Percentiles rank a stretch among this genome's conserved stretches.
These are phyloP conservation scores for Rostrohypoxylon terebratum DNA, from an alignment of 495 filamentous ascomycete species.

Conservation along the genomic window DNA sequence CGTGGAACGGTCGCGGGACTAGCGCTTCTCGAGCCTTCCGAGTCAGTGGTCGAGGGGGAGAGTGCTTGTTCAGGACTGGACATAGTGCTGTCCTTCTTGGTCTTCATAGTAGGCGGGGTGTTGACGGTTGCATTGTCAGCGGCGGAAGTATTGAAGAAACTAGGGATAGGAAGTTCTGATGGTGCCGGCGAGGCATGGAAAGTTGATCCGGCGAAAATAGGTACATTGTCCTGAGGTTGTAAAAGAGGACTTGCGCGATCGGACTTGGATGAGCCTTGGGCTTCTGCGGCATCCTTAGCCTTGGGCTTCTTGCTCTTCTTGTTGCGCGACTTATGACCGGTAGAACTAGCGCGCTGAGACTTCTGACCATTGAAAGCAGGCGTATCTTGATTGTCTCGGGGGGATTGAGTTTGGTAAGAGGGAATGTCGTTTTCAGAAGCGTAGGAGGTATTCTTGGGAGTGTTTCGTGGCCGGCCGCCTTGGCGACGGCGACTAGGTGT, in stretches of 20 bases:
- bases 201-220: constrained; percentile 89
- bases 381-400: constrained; percentile 50
- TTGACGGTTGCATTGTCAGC: constrained; percentile 80
- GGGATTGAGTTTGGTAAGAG: constrained; percentile 31
- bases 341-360: constrained; percentile 44
- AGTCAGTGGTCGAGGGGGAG: constrained; percentile 56
- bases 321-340: constrained; percentile 49
- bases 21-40: constrained; percentile 58
- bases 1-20: constrained; percentile 37
- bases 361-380: constrained; percentile 35
- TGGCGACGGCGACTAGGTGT: constrained; percentile 58
- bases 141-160: constrained; percentile 89
- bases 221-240: constrained; percentile 52
- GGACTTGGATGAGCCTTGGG: constrained; percentile 51
- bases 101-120: constrained; percentile 61
- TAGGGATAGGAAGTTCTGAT: constrained; percentile 91
- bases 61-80: constrained; percentile 49
- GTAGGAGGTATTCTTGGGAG: constrained; percentile 56
- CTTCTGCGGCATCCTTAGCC: constrained; percentile 48
- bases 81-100: constrained; percentile 19
- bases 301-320: constrained; percentile 47
- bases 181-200: constrained; percentile 97
- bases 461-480: constrained; percentile 51
- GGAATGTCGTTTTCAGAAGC: constrained; percentile 63
- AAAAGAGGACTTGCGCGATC: constrained; percentile 53